phyloP scores from a whole-genome alignment of 225 moss, liverwort and hornwort genomes.

The Pseudoscleropodium purum region DNA sequence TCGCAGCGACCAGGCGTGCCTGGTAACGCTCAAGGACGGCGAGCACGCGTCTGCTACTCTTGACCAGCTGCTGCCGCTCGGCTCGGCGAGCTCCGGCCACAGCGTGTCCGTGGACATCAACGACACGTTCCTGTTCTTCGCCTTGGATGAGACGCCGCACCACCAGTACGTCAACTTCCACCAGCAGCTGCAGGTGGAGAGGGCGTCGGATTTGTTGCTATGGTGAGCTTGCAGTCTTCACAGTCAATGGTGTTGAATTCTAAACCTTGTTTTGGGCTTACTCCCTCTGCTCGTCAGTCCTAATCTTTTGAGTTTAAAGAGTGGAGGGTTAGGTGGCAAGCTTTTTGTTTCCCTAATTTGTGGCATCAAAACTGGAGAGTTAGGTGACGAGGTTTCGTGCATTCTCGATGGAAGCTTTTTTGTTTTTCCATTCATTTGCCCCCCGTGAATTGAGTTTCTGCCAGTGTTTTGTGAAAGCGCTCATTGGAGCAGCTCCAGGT shows the following conservation, averaged over 20 bases:
- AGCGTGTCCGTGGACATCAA: slow-evolving; percentile 50
- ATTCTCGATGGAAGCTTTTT: background rate
- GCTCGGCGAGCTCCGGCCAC: slow-evolving; percentile 7
- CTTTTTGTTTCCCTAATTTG: background rate
- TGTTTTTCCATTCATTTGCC: background rate
- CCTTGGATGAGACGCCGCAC: slow-evolving; percentile 34
- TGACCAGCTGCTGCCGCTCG: slow-evolving; percentile 28
- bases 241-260: background rate
- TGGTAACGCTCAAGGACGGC: slow-evolving; percentile 31
- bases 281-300: too few species aligned
- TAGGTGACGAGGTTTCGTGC: background rate
- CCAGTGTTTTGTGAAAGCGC: background rate
- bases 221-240: background rate
- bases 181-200: background rate
- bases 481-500: background rate
- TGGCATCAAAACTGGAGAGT: background rate
- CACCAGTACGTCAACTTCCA: slow-evolving; percentile 41
- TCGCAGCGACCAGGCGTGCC: slow-evolving; percentile 29
- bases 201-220: background rate
- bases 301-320: too few species aligned
- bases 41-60: slow-evolving; percentile 30
- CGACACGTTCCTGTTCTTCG: slow-evolving; percentile 41
- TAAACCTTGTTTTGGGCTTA: too few species aligned
- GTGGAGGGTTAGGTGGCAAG: background rate
- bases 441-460: background rate